Conservation (phyloP, 2,329 filamentous ascomycete species). For the Cladosporium oxysporum region DNA sequence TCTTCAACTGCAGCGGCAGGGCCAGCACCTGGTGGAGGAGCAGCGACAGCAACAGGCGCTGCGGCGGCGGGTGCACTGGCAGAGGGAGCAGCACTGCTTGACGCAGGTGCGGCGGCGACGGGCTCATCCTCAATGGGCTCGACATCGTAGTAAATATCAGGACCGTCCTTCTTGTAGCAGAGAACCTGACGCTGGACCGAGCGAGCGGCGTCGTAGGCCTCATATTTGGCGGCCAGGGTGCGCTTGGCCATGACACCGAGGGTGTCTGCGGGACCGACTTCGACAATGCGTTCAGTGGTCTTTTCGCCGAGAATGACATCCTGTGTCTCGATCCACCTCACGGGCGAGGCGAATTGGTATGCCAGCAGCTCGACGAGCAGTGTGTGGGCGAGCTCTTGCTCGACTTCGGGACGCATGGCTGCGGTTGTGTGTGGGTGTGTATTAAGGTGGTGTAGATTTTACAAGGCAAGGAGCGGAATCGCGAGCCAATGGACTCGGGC, state of each 20-base stretch:
- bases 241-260: conserved; percentile 96
- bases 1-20: conserved; percentile 86
- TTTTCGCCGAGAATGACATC: conserved; percentile 98
- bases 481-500: conserved; percentile 19
- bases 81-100: conserved; percentile 50
- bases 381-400: conserved; percentile 98
- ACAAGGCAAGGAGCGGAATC: conserved; percentile 26
- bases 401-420: conserved; percentile 91
- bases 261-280: conserved; percentile 95
- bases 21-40: conserved; percentile 70
- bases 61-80: conserved; percentile 54
- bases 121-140: conserved; percentile 92
- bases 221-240: conserved; percentile 94
- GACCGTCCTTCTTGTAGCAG: conserved; percentile 99
- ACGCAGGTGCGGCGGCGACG: conserved; percentile 47
- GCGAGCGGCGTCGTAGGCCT: conserved; percentile 95
- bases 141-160: conserved; percentile 99
- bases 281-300: conserved; percentile 93
- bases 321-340: conserved; percentile 99
- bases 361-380: conserved; percentile 97
- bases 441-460: conserved; percentile 22
- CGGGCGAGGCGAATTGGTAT: conserved; percentile 98
- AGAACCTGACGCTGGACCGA: conserved; percentile 96
- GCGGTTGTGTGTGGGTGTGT: conserved; percentile 30
- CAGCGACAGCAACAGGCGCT: conserved; percentile 53